Base-by-base conservation (phyloP, 78 protist species). In the Creolimax fragrantissima region DNA sequence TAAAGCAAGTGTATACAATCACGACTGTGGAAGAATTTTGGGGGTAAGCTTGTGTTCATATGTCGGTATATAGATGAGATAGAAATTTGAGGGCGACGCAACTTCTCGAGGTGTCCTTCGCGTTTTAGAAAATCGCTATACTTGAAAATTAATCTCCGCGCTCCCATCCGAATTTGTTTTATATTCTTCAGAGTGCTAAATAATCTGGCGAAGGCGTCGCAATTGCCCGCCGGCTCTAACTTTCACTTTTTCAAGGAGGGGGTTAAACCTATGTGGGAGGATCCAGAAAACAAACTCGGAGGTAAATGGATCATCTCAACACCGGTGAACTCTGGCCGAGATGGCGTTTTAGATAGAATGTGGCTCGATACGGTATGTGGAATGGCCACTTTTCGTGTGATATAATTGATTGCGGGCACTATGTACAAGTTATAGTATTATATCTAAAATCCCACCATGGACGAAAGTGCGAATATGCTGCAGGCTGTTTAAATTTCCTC, bases 1-100 rank as follows among this genome's bases (percentile, higher is more conserved):
- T 94, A 37, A 89, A 92, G 94, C 88, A 74, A 86, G 89, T 95
- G 41, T 91, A 93, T 43, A 94, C 93, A 32, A 94, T 96, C 44
- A 95, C 93, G 85, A 92, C 95, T 41, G 95, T 95, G 41, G 97
- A 95, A 90, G 97, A 95, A 42, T 95, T 95, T 85, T 95, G 97
- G 97, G 95, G 95, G 85, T 91, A 44, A 3, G 93, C 84, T n/a
- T 3, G 6, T 85, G 44, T 85, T 35, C 67, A 3, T 85, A 41
- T 81, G 85, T 81, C 44, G 35, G 90, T 5, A 37, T 45, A 37
- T 85, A 17, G 11, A 17, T 11, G 17, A 85, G 45, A 11, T 11
- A 11, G 45, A 85, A 11, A 85, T n/a, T n/a, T n/a, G n/a, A n/a
- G n/a, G n/a, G n/a, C n/a, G n/a, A n/a, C n/a, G n/a, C n/a, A n/a